A percentile compares a stretch with the other conserved stretches of the same genome.
Conservation (phyloP, 1,284 basidiomycete genomes). For the Cryptococcus amylolentus region DNA sequence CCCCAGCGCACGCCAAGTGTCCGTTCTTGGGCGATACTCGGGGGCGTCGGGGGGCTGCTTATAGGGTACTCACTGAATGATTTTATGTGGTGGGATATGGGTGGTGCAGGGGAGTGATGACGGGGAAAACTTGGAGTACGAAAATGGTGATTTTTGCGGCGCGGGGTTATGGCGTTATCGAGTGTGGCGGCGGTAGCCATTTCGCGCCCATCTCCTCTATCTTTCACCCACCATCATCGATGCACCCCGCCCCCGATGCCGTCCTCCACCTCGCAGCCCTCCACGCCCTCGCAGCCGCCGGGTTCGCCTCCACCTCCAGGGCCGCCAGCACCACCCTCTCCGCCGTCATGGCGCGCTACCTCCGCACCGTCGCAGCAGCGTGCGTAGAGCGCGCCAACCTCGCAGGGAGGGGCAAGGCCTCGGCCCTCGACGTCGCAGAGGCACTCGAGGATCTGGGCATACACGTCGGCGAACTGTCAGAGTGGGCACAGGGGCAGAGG, state of each 20-base stretch:
- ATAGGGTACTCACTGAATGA: constrained; percentile 7
- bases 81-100: neutral
- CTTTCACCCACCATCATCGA: neutral
- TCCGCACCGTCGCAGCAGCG: constrained; percentile 33
- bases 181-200: neutral
- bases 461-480: constrained; percentile 33
- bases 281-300: constrained; percentile 38
- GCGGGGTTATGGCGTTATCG: neutral
- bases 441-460: constrained; percentile 39
- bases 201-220: neutral
- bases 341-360: constrained; percentile 32
- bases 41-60: neutral
- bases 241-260: constrained; percentile 36
- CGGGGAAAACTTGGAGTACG: neutral
- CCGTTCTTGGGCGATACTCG: neutral
- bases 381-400: constrained; percentile 37
- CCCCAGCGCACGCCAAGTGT: neutral
- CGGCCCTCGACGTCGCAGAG: constrained; percentile 37
- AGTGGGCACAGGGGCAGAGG: constrained; percentile 32
- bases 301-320: constrained; percentile 42
- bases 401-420: constrained; percentile 41
- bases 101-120: too few relatives aligned
- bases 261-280: constrained; percentile 42
- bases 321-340: constrained; percentile 42
- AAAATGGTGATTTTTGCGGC: neutral